A percentile compares a stretch with the other conserved stretches of the same genome.
These are phyloP conservation scores for Barbatosphaeria neglecta DNA, from an alignment of 495 filamentous ascomycete species.

Conservation along the genomic window DNA sequence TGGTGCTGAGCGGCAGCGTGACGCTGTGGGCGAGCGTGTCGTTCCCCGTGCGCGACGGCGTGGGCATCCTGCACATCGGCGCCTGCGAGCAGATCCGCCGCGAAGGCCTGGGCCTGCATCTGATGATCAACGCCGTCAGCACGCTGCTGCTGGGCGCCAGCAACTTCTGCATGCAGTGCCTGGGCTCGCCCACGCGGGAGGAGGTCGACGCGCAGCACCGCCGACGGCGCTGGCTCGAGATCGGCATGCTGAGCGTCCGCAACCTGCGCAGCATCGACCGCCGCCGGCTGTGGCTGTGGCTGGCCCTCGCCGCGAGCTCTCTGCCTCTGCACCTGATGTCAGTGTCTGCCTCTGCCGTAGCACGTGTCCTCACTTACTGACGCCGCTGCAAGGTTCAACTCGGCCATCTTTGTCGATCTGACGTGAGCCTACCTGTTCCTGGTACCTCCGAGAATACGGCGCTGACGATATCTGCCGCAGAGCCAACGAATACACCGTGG, in stretches of 20 bases:
- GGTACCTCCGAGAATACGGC: too few relatives aligned
- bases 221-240: conserved; percentile 15
- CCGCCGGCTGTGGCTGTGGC: conserved; percentile 3
- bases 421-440: neutral
- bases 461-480: neutral
- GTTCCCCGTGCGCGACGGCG: conserved; percentile 2
- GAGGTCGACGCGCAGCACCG: conserved; percentile 24
- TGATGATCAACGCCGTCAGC: conserved; percentile 24
- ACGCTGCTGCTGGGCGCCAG: conserved; percentile 21
- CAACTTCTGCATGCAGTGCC: conserved; percentile 27
- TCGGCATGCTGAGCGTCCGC: conserved; percentile 22
- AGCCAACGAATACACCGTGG: conserved; percentile 21
- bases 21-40: neutral
- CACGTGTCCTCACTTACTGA: neutral
- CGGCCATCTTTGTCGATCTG: conserved; percentile 18
- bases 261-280: conserved; percentile 11
- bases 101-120: conserved; percentile 17
- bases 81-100: conserved; percentile 10
- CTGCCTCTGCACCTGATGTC: conserved; percentile 13
- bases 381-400: conserved; percentile 16
- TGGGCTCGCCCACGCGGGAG: conserved; percentile 16
- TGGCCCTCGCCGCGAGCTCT: conserved; percentile 6
- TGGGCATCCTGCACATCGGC: conserved; percentile 3
- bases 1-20: neutral
- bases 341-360: conserved; percentile 2